A percentile compares a stretch with the other conserved stretches of the same genome.
Evolutionary conservation across 2,329 filamentous ascomycete genomes (phyloP).

Genomic region (Phyllosticta citribraziliensis): DNA sequence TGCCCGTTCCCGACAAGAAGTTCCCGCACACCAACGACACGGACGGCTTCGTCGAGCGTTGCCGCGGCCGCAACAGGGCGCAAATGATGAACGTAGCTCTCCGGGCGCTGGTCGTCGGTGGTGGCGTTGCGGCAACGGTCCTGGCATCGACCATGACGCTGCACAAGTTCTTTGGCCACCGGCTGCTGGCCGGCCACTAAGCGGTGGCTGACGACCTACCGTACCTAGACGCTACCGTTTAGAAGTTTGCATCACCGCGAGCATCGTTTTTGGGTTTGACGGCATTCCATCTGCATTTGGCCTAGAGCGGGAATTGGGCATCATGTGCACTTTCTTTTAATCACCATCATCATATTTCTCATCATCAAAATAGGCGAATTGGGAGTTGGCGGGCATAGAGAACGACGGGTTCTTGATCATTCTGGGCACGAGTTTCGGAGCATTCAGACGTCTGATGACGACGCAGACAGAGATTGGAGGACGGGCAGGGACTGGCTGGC

Average conservation of each 20-base stretch:
- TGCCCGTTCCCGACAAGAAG: slow-evolving; percentile 16
- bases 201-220: neutral
- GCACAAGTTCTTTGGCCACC: slow-evolving; percentile 11
- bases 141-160: slow-evolving; percentile 12
- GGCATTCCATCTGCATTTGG: neutral
- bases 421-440: neutral
- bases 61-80: slow-evolving; percentile 42
- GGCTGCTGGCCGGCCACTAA: slow-evolving; percentile 6
- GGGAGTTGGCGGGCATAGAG: slow-evolving; percentile 8
- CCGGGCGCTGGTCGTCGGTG: slow-evolving; percentile 41
- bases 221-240: neutral
- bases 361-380: slow-evolving; percentile 4
- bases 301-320: slow-evolving; percentile 4
- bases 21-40: slow-evolving; percentile 12
- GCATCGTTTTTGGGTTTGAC: slow-evolving; percentile 2
- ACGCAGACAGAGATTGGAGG: neutral
- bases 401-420: neutral
- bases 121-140: slow-evolving; percentile 33
- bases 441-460: neutral
- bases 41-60: slow-evolving; percentile 46
- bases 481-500: neutral
- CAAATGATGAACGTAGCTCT: slow-evolving; percentile 48
- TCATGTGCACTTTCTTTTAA: neutral
- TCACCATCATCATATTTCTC: neutral
- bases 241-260: neutral